Evolutionary conservation across 495 filamentous ascomycete genomes (phyloP), one percentile per base, ranked within the genome.

Genomic region (Penicillium turbatum): DNA sequence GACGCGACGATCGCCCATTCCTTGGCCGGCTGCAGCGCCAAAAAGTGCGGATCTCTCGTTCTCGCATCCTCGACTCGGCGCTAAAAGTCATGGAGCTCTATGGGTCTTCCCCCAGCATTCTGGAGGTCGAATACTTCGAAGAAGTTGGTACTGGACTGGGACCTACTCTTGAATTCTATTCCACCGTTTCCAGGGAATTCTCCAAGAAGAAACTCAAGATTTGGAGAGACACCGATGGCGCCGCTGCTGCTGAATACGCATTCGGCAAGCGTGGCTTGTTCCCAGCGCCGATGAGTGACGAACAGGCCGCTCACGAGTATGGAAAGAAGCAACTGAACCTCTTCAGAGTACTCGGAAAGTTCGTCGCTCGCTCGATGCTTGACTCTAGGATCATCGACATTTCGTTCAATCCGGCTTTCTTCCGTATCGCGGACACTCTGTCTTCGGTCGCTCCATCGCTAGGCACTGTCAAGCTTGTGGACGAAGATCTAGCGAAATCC

Each of bases 71-170:
- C 3, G 95, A 99, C 62, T 97, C 95, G 21, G 95, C 95, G 0
- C 79, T 96, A 63, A 99, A 97, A 67, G 95, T 99, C n/a, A 97
- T 99, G 95, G 93, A 99, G 57, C 83, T 97, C 6, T 99, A 99
- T 66, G 95, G 95, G 1, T 88, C 89, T 3, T 97, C 92, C 5
- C 87, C 93, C 32, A 97, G 95, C 67, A 86, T 96, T 41, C 76
- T 99, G 2, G 95, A 99, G 63, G 92, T 99, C 16, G 95, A 99
- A 63, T 99, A 99, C 62, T 99, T 97, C 61, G 93, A 97, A 57
- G 95, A 99, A 72, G 95, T 97, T 37, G 95, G 95, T 43, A 97
- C 95, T 37, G 95, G 95, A 35, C 78, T 99, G 38, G 95, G 95
- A 0, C 95, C 95, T 13, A 99, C 95, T 8, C 80, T 99, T 17